Evolutionary conservation across 352 stramenopile species (phyloP).

Genomic region (Aphanomyces astaci): DNA sequence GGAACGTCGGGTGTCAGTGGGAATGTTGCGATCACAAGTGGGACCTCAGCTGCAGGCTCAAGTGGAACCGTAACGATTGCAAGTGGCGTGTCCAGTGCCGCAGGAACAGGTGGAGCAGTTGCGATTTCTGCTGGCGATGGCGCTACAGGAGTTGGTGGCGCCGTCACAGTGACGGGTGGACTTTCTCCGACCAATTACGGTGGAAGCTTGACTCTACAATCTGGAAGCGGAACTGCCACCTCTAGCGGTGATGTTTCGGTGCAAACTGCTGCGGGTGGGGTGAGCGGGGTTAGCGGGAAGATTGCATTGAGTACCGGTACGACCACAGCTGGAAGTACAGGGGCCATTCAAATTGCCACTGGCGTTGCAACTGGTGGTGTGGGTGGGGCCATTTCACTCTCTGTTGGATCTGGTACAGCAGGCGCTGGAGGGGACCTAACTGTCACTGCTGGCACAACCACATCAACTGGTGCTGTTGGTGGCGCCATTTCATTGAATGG

Average conservation of each 20-base stretch:
- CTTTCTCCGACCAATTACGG: background rate
- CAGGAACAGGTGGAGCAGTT: constrained; percentile 16
- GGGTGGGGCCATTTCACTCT: constrained; percentile 23
- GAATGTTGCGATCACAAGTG: constrained; percentile 29
- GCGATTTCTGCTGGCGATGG: background rate
- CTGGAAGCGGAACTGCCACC: background rate
- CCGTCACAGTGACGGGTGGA: background rate
- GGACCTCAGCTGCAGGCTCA: constrained; percentile 26
- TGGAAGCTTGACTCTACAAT: constrained; percentile 7
- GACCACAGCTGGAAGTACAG: constrained; percentile 25
- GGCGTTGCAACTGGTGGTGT: constrained; percentile 18
- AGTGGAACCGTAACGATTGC: constrained; percentile 30
- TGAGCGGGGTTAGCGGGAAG: background rate
- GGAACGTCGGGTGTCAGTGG: constrained; percentile 22
- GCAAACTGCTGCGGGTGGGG: background rate
- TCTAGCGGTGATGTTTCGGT: constrained; percentile 11
- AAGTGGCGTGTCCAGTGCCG: background rate
- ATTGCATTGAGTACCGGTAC: constrained; percentile 9
- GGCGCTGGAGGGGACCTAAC: constrained; percentile 32
- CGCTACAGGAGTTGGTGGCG: background rate
- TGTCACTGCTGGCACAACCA: constrained; percentile 32
- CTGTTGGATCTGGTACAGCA: constrained; percentile 22
- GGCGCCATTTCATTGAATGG: constrained; percentile 29
- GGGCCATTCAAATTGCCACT: constrained; percentile 23
- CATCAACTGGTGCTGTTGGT: constrained; percentile 25